Base-by-base conservation (phyloP, 306 rosid species). In the Gleditsia sinensis region DNA sequence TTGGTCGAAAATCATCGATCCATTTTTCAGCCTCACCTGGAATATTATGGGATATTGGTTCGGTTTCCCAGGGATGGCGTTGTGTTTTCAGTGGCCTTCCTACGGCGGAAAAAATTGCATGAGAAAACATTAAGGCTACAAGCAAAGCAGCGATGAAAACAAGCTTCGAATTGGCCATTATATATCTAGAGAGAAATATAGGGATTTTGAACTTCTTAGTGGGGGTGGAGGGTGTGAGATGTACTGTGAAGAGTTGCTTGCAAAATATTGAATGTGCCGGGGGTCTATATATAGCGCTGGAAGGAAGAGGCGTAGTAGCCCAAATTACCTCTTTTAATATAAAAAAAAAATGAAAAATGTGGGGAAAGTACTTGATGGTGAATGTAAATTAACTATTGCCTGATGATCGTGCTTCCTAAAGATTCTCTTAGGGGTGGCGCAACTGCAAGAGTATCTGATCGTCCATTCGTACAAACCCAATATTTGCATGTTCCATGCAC, bases 1-100 rank as follows among this genome's bases (percentile, higher is more conserved):
- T 91, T 1, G 98, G 89, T 14, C 92, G 86, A 43, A 74, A 83
- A 78, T 86, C 91, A 9, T 84, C 92, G 9, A 40, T 25, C 43
- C 37, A 16, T 13, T 32, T 65, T 7, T 30, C 78, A 17, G 55
- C 34, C 61, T 37, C 55, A 40, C 8, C 23, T 3, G 30, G 13
- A 75, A n/a, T n/a, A n/a, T 40, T 75, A 1, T 20, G 39, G 9
- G 55, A 53, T 33, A 24, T 34, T 16, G 17, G 17, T 13, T 32
- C 17, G 2, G 58, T 40, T n/a, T n/a, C n/a, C n/a, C n/a, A n/a
- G n/a, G n/a, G n/a, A n/a, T n/a, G n/a, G n/a, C n/a, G n/a, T n/a
- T 20, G 45, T 50, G 28, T 28, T 53, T 67, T 78, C 67, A 76
- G 6, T 72, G 71, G 32, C 71, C 95, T 87, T 17, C 37, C 94